Base-by-base conservation (phyloP, 176 grass and related monocot genomes). In the Chrysopogon serrulatus region DNA sequence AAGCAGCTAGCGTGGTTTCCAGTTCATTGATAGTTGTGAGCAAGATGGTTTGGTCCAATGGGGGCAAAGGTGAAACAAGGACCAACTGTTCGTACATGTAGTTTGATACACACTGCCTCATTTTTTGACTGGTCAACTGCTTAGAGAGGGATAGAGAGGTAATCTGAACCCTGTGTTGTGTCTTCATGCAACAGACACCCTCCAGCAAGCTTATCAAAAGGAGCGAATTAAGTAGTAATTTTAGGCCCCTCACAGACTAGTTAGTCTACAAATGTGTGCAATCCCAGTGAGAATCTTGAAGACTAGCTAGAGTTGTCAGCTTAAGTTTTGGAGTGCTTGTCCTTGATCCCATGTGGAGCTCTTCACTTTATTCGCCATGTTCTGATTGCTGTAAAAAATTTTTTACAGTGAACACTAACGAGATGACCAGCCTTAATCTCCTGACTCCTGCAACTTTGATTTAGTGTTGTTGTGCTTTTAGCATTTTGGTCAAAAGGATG, bases 321-420 rank as follows among this genome's bases (percentile, higher is more conserved):
- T 83, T 87, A 67, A 67, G 80, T 43, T 87, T 27, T 56, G 62
- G 35, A 49, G 44, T 90, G 47, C 61, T 79, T 86, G 84, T 90
- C 84, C 88, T 86, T 86, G 79, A 90, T 90, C 88, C 80, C 89
- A 90, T 90, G 89, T 84, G 89, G 76, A 87, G 62, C 75, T 80
- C 47, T 68, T 83, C 68, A 68, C 84, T 87, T 84, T 90, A 90
- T 87, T 80, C 82, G 69, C 80, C 68, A 74, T 75, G 31, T 35
- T 84, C 18, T 62, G 84, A 74, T 83, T 87, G 82, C 47, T 79
- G 59, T 83, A 65, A 69, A 57, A 56, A 49, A 57, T n/a, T n/a
- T 54, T 73, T 86, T 78, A 65, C 83, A 67, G 56, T 37, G 72
- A 23, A 37, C 66, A 65, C 54, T 63, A 31, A 63, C 60, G 44